phyloP scores from a whole-genome alignment of 495 filamentous ascomycete genomes.

The Peziza echinospora region DNA sequence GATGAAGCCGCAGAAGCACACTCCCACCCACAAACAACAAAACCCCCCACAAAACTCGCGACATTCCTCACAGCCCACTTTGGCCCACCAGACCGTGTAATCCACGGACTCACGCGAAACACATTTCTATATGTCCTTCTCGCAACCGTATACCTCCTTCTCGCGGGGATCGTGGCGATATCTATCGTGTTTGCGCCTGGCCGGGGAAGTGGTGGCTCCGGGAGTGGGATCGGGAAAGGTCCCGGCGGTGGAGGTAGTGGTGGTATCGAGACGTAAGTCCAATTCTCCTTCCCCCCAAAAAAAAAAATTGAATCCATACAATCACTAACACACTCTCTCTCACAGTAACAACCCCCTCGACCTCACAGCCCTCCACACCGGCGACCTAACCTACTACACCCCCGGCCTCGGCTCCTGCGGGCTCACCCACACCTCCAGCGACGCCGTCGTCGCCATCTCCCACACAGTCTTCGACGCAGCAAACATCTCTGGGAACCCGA shows the following conservation, averaged over 20 bases:
- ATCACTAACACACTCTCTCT: too few relatives aligned
- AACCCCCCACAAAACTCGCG: neutral
- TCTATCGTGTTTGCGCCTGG: too few relatives aligned
- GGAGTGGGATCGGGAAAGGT: too few relatives aligned
- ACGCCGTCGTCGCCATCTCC: conserved; percentile 44
- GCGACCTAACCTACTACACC: conserved; percentile 50
- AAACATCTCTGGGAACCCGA: conserved; percentile 31
- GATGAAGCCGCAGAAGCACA: too few relatives aligned
- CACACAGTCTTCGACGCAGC: conserved; percentile 44
- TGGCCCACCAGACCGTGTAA: neutral
- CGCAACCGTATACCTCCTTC: neutral
- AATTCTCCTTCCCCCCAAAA: too few relatives aligned
- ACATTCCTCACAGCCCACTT: neutral
- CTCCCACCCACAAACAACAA: too few relatives aligned
- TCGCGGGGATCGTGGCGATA: too few relatives aligned
- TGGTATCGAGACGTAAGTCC: too few relatives aligned
- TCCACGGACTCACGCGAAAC: neutral
- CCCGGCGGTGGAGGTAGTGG: too few relatives aligned
- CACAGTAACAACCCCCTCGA: too few relatives aligned
- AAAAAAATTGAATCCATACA: too few relatives aligned
- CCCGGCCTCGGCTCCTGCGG: conserved; percentile 55
- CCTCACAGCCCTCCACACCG: conserved; percentile 30
- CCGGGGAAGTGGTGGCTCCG: too few relatives aligned
- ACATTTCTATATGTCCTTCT: neutral
- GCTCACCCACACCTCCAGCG: conserved; percentile 26